Conservation (phyloP, 192 early-diverging fungal genomes). For the Thoreauomyces humboldtii region DNA sequence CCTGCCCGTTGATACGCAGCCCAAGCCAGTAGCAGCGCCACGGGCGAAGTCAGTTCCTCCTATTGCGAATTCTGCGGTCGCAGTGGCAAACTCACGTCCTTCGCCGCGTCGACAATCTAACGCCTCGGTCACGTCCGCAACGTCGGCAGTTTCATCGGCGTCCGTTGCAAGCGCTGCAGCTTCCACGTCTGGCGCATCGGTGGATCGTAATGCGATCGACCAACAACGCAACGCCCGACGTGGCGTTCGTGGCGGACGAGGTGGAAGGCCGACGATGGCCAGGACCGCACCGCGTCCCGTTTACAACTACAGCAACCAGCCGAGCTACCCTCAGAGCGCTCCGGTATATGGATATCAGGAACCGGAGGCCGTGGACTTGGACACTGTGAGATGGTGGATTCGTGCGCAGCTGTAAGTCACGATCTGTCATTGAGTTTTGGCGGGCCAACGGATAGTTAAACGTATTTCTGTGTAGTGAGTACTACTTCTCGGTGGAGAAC, state of each 20-base stretch:
- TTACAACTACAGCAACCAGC: too few species aligned
- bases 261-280: slow-evolving; percentile 2
- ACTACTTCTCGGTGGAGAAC: slow-evolving; percentile 97
- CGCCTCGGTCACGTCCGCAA: slow-evolving; percentile 16
- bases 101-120: slow-evolving; percentile 15
- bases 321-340: too few species aligned
- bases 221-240: slow-evolving; percentile 15
- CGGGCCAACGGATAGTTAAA: too few species aligned
- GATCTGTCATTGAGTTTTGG: too few species aligned
- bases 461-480: slow-evolving; percentile 66
- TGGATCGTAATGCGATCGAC: not conserved
- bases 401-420: slow-evolving; percentile 43
- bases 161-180: not conserved
- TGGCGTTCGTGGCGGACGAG: slow-evolving; percentile 26
- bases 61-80: not conserved
- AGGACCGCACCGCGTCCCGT: too few species aligned
- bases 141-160: not conserved
- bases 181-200: not conserved
- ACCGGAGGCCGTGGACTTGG: slow-evolving; percentile 30
- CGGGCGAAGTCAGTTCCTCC: not conserved
- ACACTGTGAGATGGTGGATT: slow-evolving; percentile 44
- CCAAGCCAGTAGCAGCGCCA: not conserved
- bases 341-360: slow-evolving; percentile 30
- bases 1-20: too few species aligned
- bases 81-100: not conserved